Conservation (phyloP, 345 rosid genomes). For the Toxicodendron radicans region DNA sequence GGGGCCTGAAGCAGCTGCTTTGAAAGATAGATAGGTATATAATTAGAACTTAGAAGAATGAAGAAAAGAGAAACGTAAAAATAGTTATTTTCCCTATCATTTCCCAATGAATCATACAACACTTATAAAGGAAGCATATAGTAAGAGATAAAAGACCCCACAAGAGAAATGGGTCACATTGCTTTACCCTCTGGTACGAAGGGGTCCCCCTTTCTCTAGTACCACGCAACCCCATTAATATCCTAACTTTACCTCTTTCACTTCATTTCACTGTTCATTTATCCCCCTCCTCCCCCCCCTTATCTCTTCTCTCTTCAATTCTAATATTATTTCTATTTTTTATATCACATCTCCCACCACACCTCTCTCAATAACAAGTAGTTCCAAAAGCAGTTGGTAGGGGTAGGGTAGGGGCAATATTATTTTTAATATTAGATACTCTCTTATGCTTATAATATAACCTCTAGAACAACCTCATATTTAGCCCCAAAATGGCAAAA, state of each 20-base stretch:
- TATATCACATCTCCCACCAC: neutral
- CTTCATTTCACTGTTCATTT: constrained; percentile 34
- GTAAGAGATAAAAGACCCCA: constrained; percentile 24
- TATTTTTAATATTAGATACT: neutral
- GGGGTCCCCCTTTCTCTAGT: constrained; percentile 24
- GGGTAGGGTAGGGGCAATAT: neutral
- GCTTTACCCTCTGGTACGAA: constrained; percentile 16
- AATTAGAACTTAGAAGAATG: neutral
- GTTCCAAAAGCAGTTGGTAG: constrained; percentile 1
- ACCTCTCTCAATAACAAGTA: too few relatives aligned
- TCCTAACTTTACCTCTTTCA: neutral
- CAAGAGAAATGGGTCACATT: constrained; percentile 31
- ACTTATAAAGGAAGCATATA: constrained; percentile 26
- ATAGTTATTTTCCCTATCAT: constrained; percentile 13
- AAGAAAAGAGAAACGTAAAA: too few relatives aligned
- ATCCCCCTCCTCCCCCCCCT: too few relatives aligned
- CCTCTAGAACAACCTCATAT: too few relatives aligned
- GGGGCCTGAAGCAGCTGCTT: neutral
- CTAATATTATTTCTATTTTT: neutral
- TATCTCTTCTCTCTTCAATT: too few relatives aligned
- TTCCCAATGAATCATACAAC: constrained; percentile 32
- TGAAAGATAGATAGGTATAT: neutral
- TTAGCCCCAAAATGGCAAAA: too few relatives aligned
- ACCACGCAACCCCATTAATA: constrained; percentile 27
- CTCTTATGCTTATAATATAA: too few relatives aligned